Percentiles rank a stretch among this genome's conserved stretches.
phyloP scores from a whole-genome alignment of 768 basidiomycete species.

The Termitomyces sp. region DNA sequence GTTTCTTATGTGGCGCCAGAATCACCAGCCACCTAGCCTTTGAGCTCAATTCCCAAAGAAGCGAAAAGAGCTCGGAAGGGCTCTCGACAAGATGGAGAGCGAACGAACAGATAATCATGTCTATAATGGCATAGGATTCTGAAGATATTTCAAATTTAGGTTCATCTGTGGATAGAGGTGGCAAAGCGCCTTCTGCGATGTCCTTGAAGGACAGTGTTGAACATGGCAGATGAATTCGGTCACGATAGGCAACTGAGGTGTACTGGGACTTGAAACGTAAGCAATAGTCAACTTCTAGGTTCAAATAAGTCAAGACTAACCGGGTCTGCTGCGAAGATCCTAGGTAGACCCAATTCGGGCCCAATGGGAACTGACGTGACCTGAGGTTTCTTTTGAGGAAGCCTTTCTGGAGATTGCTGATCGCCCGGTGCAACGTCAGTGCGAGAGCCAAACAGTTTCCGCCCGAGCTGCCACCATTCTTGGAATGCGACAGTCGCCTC shows the following conservation, averaged over 20 bases:
- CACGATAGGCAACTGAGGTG: slow-evolving; percentile 54
- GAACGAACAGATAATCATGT: slow-evolving; percentile 72
- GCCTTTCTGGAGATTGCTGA: slow-evolving; percentile 8
- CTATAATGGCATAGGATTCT: slow-evolving; percentile 25
- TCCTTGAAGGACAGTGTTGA: slow-evolving; percentile 59
- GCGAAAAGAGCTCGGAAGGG: slow-evolving; percentile 57
- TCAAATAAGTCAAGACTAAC: slow-evolving; percentile 32
- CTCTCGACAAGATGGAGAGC: slow-evolving; percentile 67
- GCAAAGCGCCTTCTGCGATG: slow-evolving; percentile 55
- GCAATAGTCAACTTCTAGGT: not conserved
- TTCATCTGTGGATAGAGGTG: slow-evolving; percentile 22
- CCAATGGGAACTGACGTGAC: slow-evolving; percentile 29
- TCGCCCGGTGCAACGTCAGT: not conserved
- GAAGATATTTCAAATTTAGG: not conserved
- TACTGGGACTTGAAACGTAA: slow-evolving; percentile 34
- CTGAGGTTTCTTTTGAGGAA: slow-evolving; percentile 16
- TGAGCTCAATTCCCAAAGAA: slow-evolving; percentile 61
- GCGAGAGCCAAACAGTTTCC: slow-evolving; percentile 15
- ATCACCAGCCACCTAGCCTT: slow-evolving; percentile 64
- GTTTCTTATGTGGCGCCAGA: slow-evolving; percentile 73
- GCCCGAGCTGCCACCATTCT: slow-evolving; percentile 55
- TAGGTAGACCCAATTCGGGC: slow-evolving; percentile 28
- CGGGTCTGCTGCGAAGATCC: slow-evolving; percentile 46
- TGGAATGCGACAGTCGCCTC: slow-evolving; percentile 57
- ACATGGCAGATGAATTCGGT: slow-evolving; percentile 52